phyloP scores from a whole-genome alignment of 176 grass and related monocot genomes.

The Ananas comosus region DNA sequence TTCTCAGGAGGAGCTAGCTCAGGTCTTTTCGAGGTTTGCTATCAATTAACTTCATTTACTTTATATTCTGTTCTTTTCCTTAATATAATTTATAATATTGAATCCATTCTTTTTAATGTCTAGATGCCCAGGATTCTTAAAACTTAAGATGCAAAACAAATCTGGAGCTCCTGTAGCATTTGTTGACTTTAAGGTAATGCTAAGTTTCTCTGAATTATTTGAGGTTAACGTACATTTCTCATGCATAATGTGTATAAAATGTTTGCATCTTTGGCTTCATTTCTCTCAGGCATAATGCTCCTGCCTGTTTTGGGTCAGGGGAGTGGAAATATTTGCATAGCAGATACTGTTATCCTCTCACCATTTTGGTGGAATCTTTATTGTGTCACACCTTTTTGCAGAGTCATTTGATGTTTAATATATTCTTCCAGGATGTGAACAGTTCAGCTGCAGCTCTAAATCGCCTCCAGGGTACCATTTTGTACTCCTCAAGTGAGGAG shows the following conservation, averaged over 20 bases:
- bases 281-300: neutral
- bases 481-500: conserved; percentile 62
- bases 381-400: neutral
- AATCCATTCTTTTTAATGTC: conserved; percentile 18
- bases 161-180: conserved; percentile 78
- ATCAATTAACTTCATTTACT: neutral
- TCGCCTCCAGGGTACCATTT: conserved; percentile 71
- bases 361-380: neutral
- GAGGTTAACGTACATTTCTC: neutral
- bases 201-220: neutral
- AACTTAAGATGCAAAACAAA: conserved; percentile 89
- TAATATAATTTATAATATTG: conserved; percentile 2
- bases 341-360: neutral
- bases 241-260: neutral
- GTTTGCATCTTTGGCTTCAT: neutral
- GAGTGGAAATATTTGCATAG: neutral
- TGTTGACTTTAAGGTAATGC: conserved; percentile 82
- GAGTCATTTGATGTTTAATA: neutral
- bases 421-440: conserved; percentile 42
- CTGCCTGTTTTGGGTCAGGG: neutral
- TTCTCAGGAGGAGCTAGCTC: conserved; percentile 60
- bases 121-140: conserved; percentile 79
- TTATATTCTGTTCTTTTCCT: neutral
- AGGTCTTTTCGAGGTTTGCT: conserved; percentile 77
- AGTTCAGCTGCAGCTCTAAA: conserved; percentile 72